These are phyloP conservation scores for Syzygium aromaticum DNA, from an alignment of 345 rosid genomes.

Conservation along the genomic window DNA sequence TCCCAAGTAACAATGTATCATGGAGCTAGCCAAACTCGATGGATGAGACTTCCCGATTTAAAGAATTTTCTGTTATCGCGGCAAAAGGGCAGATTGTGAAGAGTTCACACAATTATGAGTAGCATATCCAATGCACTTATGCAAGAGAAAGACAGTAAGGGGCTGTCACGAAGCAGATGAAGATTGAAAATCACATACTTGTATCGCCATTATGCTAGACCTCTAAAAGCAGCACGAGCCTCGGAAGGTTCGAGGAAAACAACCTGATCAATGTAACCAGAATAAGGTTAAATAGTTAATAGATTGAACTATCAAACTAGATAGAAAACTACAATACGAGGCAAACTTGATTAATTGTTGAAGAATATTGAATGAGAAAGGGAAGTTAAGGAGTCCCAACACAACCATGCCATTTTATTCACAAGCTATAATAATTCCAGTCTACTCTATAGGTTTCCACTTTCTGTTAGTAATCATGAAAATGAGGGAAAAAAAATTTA, in stretches of 20 bases:
- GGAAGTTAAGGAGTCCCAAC: neutral
- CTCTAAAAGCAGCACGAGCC: conserved; percentile 85
- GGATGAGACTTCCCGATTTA: neutral
- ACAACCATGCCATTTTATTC: neutral
- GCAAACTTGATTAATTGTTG: neutral
- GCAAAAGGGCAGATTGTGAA: neutral
- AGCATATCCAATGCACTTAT: neutral
- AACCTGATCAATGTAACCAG: conserved; percentile 40
- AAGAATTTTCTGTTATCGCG: neutral
- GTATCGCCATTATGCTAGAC: conserved; percentile 84
- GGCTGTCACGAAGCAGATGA: neutral
- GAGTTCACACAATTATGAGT: neutral
- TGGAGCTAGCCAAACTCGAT: neutral
- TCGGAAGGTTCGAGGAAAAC: conserved; percentile 82
- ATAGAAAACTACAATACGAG: neutral
- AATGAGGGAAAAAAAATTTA: too few species aligned
- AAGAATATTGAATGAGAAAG: neutral
- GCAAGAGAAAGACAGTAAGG: neutral
- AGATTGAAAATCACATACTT: conserved; percentile 39
- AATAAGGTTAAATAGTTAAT: neutral
- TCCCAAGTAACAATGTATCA: neutral
- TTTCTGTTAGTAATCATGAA: too few species aligned
- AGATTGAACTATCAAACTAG: neutral
- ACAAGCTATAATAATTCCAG: too few species aligned
- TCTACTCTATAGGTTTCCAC: too few species aligned